Base-by-base conservation (phyloP, 2,329 filamentous ascomycete genomes). In the Aspergillus sp. region DNA sequence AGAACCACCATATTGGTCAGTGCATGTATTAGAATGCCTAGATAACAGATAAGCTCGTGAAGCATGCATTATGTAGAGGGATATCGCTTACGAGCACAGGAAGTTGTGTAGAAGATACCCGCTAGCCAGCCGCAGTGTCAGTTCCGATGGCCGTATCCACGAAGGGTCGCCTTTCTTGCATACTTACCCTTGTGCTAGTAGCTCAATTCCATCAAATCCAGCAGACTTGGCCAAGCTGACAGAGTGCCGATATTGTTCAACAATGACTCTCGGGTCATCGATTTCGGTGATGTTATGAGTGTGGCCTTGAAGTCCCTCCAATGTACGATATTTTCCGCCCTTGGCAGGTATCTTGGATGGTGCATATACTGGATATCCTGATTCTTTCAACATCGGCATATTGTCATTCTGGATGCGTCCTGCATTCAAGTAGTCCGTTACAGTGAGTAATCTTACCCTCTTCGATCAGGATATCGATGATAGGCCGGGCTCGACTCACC, bases 1-100 rank as follows among this genome's bases (percentile, higher is more conserved):
- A 13, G 65, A 66, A 30, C 74, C 74, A 38, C 74, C 74, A 60
- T 76, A 76, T 15, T 49, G 53, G 52, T 74, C 73, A 1, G 64
- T 69, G 50, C 74, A 69, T 19, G 30, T 53, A 54, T 77, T 76
- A 2, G 44, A 27, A 13, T 49, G 44, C 0, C 25, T 49, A 7
- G 3, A 13, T 6, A 17, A 7, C 10, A 4, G 5, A 1, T 25
- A 13, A 27, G 44, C 21, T 49, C 13, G 5, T 25, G 21, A 30
- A 30, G 10, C 6, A 25, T 25, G 17, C 11, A 49, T 25, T 10
- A 49, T 30, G 3, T 13, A 4, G 23, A n/a, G 44, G 17, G 2
- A 15, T 8, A 49, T 49, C 2, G 36, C 30, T 25, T 17, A 39
- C 38, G 52, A 54, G 32, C 32, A 54, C 7, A 42, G 21, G 52